phyloP scores from a whole-genome alignment of 1,139 yeast species.

The Kluyveromyces sp. region DNA sequence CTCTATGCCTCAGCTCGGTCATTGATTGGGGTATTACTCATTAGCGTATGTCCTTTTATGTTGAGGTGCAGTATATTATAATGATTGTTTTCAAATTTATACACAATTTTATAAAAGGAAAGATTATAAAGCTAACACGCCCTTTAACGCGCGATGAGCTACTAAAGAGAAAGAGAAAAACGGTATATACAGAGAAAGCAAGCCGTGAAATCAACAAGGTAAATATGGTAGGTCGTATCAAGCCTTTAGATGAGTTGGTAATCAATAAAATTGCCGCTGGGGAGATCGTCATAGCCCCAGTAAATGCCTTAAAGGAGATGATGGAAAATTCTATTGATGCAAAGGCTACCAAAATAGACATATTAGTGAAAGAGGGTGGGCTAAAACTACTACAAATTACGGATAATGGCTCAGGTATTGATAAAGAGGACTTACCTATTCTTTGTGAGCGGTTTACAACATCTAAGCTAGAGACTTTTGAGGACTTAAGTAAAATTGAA shows the following conservation, averaged over 20 bases:
- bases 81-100: too few relatives aligned
- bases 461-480: conserved; percentile 49
- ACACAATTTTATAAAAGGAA: too few relatives aligned
- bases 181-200: background rate
- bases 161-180: background rate
- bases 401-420: conserved; percentile 76
- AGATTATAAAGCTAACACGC: background rate
- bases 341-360: conserved; percentile 50
- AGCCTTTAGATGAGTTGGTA: conserved; percentile 36
- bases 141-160: background rate
- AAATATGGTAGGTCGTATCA: background rate
- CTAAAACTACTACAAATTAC: conserved; percentile 51
- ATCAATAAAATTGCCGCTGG: conserved; percentile 96
- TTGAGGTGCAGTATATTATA: too few relatives aligned
- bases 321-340: conserved; percentile 81
- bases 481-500: conserved; percentile 42
- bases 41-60: too few relatives aligned
- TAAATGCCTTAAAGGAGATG: conserved; percentile 73
- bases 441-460: conserved; percentile 66
- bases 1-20: background rate
- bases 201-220: background rate
- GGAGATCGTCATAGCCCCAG: conserved; percentile 89
- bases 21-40: too few relatives aligned
- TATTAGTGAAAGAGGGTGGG: conserved; percentile 61
- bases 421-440: conserved; percentile 46